Evolutionary conservation across 257 asterid species (phyloP).

Genomic region (Fraxinus americana): DNA sequence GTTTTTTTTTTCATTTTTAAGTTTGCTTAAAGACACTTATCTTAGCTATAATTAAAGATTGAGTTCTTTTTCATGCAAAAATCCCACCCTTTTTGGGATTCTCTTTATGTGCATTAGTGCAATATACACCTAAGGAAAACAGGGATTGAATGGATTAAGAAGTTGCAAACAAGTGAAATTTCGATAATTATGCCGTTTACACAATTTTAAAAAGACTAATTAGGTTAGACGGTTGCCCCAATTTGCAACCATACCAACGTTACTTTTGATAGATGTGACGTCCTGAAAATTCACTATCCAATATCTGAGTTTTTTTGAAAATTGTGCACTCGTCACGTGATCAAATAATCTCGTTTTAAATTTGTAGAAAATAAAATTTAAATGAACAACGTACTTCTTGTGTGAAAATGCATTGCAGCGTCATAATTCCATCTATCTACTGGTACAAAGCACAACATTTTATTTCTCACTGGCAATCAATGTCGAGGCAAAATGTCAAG

Average conservation of each 20-base stretch:
- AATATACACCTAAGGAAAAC: not conserved
- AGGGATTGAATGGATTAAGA: not conserved
- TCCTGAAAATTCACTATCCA: too few species aligned
- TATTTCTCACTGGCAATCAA: not conserved
- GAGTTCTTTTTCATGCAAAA: not conserved
- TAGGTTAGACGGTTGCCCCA: not conserved
- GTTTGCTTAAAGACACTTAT: not conserved
- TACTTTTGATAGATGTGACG: too few species aligned
- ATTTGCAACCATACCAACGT: too few species aligned
- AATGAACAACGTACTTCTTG: too few species aligned
- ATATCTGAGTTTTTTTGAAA: too few species aligned
- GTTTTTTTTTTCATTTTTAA: not conserved
- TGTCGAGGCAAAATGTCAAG: too few species aligned
- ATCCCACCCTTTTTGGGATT: not conserved
- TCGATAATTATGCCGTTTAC: not conserved
- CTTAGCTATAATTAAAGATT: conserved; percentile 14
- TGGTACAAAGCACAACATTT: not conserved
- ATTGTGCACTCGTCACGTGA: too few species aligned
- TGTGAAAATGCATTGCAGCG: not conserved
- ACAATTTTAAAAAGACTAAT: not conserved
- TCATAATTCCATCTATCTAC: not conserved
- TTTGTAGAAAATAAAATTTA: too few species aligned
- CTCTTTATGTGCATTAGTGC: not conserved
- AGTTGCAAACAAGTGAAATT: not conserved
- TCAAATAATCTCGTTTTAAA: too few species aligned